Conservation (phyloP, 345 rosid species). For the Citrus mangshanensis region DNA sequence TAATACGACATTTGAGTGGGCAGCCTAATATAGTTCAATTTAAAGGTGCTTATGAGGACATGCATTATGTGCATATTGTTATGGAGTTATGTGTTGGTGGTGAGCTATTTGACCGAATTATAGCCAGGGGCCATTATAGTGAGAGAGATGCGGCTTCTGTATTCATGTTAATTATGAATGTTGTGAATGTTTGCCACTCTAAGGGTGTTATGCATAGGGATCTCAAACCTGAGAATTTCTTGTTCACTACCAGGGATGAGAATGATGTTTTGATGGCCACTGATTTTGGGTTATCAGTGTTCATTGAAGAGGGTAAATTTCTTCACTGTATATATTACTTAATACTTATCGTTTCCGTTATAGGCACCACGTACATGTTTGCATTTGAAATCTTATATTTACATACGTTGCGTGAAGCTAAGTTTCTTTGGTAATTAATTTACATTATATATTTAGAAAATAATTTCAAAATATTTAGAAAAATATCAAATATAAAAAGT, state of each 20-base stretch:
- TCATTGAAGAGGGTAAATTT: neutral
- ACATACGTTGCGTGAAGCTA: neutral
- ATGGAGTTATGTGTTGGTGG: conserved; percentile 37
- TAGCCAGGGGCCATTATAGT: conserved; percentile 29
- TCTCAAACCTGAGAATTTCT: conserved; percentile 44
- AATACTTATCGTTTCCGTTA: neutral
- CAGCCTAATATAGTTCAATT: conserved; percentile 34
- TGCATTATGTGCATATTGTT: conserved; percentile 32
- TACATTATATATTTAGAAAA: too few relatives aligned
- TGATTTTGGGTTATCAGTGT: conserved; percentile 78
- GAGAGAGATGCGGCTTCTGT: conserved; percentile 36
- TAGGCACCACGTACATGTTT: neutral
- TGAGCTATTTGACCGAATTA: conserved; percentile 36
- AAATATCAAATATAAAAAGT: too few relatives aligned
- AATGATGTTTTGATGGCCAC: conserved; percentile 34
- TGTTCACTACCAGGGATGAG: conserved; percentile 28
- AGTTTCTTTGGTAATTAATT: neutral
- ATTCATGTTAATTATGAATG: conserved; percentile 26
- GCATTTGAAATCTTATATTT: neutral
- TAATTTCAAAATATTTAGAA: too few relatives aligned
- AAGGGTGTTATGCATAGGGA: conserved; percentile 86
- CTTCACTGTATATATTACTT: too few relatives aligned
- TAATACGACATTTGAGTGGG: conserved; percentile 38
- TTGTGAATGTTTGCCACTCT: conserved; percentile 63
- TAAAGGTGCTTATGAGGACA: conserved; percentile 36